Conservation (phyloP, 225 moss, liverwort and hornwort species). For the Physcomitrium patens region DNA sequence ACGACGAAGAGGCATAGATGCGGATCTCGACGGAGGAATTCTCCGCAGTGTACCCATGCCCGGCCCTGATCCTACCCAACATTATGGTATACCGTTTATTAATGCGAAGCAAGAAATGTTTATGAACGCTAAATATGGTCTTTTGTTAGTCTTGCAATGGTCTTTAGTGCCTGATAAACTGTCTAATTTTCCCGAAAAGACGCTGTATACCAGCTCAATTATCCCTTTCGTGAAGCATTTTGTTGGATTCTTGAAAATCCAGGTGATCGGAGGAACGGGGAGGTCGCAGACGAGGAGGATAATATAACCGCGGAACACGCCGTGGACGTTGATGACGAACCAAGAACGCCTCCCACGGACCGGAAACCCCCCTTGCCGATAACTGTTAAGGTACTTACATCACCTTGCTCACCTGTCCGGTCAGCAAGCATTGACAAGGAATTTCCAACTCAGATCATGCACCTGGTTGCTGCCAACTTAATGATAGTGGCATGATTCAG, state of each 20-base stretch:
- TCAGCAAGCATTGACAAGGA: neutral
- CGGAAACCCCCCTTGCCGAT: slow-evolving; percentile 76
- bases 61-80: slow-evolving; percentile 33
- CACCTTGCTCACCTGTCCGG: no score
- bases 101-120: neutral
- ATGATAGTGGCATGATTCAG: slow-evolving; percentile 32
- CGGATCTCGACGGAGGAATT: slow-evolving; percentile 1
- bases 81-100: slow-evolving; percentile 4
- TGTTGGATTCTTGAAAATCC: neutral
- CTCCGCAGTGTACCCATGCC: neutral
- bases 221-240: neutral
- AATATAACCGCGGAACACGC: slow-evolving; percentile 29
- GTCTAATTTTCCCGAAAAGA: neutral
- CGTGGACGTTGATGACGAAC: slow-evolving; percentile 47
- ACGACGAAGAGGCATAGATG: slow-evolving; percentile 2
- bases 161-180: slow-evolving; percentile 6
- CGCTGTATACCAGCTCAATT: neutral
- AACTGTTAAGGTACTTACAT: slow-evolving; percentile 55
- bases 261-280: slow-evolving; percentile 44
- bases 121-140: neutral
- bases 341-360: slow-evolving; percentile 16
- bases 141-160: neutral
- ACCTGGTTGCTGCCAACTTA: neutral
- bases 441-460: neutral
- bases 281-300: slow-evolving; percentile 6